Base-by-base conservation (phyloP, 2,329 filamentous ascomycete species). In the Colletotrichum nymphaeae region DNA sequence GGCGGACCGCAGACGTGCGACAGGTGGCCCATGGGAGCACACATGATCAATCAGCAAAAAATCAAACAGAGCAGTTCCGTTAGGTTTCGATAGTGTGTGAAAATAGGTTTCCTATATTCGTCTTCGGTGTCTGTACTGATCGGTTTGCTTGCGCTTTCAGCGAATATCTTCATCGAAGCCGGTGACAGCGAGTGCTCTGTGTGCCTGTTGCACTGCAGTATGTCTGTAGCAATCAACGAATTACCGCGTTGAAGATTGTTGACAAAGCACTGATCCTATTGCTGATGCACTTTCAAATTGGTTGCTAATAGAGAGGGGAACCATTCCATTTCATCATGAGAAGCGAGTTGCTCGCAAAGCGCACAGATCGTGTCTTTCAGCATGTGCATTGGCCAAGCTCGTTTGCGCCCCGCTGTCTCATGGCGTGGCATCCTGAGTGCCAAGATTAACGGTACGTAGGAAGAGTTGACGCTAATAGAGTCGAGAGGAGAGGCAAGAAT, bases 361-460 rank as follows among this genome's bases (percentile, higher is more conserved):
- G 57, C 57, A 37, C 30, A 59, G 42, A 49, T 49, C 42, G 11
- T n/a, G 6, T 5, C 22, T 42, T 11, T 16, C 8, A 46, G 35
- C 30, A 35, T 24, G 60, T 32, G 28, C 62, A 64, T 49, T 30
- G 42, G 49, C 4, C 37, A 32, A 24, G 42, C 30, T 56, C 42
- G 28, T 30, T 14, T 24, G 14, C 1, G 28, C 42, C 56, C 68
- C 56, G 60, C 63, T 28, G 30, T 35, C 22, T 19, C 16, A 28
- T 59, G 62, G 52, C 62, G 67, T 53, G 55, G 55, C n/a, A 26
- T 42, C 63, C 19, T 67, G 55, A 46, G 56, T 56, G 68, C 68
- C 63, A 67, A 71, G 68, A 60, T 16, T 19, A 57, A 59, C 42
- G 37, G 9, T 24, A 35, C 52, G n/a, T 62, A 49, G 42, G 53